Evolutionary conservation across 2,329 filamentous ascomycete genomes (phyloP).

Genomic region (Aquanectria penicillioides): DNA sequence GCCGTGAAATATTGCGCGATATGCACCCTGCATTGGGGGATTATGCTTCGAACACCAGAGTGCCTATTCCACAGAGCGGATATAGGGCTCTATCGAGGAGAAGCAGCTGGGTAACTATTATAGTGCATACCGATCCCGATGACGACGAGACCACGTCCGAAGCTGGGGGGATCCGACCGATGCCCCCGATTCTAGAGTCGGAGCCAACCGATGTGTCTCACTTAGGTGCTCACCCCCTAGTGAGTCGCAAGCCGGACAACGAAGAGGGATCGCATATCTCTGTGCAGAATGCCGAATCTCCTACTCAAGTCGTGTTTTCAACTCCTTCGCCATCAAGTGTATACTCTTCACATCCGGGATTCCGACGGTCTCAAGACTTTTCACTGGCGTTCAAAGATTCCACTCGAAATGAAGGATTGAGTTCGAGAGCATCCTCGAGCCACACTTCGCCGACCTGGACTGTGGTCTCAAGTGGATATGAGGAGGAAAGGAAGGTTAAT

Average conservation of each 20-base stretch:
- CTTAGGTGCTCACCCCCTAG: no score
- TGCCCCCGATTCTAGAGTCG: neutral
- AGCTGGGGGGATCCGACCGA: neutral
- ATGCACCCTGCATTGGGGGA: constrained; percentile 34
- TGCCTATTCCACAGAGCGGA: neutral
- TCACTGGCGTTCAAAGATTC: no score
- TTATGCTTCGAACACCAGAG: constrained; percentile 15
- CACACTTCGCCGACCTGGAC: neutral
- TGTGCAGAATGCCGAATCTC: no score
- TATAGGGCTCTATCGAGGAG: no score
- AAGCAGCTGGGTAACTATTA: constrained; percentile 14
- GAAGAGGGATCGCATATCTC: neutral
- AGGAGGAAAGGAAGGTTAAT: no score
- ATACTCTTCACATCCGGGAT: constrained; percentile 26
- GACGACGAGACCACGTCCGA: neutral
- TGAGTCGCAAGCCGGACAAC: neutral
- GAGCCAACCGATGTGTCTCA: neutral
- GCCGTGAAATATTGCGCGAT: constrained; percentile 19
- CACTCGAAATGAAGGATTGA: neutral
- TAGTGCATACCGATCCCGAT: neutral
- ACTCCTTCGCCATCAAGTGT: constrained; percentile 28
- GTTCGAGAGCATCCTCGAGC: neutral
- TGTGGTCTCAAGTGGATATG: no score
- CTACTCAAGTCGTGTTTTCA: neutral
- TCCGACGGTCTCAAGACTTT: constrained; percentile 2